A percentile compares a stretch with the other conserved stretches of the same genome.
These are phyloP conservation scores for Alnus glutinosa DNA, from an alignment of 306 rosid species.

Conservation along the genomic window DNA sequence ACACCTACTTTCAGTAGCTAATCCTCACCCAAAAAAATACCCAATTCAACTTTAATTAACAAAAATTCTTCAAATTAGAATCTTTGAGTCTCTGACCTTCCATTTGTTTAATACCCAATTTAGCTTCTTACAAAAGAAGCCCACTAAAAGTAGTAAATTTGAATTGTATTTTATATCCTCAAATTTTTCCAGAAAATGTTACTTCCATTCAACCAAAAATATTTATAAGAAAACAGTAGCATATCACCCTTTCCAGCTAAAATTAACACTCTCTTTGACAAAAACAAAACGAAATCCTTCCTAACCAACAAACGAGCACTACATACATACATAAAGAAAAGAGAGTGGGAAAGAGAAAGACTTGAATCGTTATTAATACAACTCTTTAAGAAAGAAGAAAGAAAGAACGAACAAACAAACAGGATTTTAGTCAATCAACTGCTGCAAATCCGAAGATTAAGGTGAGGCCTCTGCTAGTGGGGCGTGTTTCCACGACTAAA, in stretches of 20 bases:
- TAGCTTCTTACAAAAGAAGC: neutral
- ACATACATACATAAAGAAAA: neutral
- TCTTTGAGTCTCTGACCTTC: neutral
- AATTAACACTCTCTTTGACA: neutral
- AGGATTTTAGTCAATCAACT: too few species aligned
- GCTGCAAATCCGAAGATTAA: too few species aligned
- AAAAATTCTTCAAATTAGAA: neutral
- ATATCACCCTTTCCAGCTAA: neutral
- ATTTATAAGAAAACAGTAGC: neutral
- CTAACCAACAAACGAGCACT: neutral
- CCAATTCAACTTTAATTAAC: neutral
- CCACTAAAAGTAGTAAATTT: neutral
- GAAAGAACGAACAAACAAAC: too few species aligned
- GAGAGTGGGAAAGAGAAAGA: neutral
- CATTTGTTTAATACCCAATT: neutral
- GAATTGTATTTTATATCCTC: neutral
- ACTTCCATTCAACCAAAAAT: neutral
- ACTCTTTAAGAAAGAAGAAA: too few species aligned
- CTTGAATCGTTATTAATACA: slow-evolving; percentile 7
- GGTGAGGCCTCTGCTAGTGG: too few species aligned
- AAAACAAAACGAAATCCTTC: neutral
- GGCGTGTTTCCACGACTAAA: too few species aligned
- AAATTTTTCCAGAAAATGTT: neutral
- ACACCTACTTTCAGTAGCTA: neutral
- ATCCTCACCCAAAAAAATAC: neutral